Conservation (phyloP, 2,329 filamentous ascomycete genomes). For the Diaporthe aspalathi region DNA sequence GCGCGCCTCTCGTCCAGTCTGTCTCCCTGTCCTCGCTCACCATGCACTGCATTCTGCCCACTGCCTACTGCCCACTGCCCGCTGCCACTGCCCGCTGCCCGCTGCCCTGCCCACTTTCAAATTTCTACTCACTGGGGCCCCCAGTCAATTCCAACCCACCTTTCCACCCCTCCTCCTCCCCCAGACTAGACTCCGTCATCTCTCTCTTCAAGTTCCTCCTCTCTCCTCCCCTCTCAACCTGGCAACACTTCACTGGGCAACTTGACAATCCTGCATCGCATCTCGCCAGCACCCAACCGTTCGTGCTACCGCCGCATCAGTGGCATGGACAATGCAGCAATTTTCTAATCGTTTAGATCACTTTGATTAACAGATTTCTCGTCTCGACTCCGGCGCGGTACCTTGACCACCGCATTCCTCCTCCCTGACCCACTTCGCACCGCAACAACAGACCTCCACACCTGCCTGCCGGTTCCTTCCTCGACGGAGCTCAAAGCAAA, state of each 20-base stretch:
- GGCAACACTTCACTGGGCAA: constrained; percentile 30
- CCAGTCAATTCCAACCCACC: constrained; percentile 37
- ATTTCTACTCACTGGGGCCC: constrained; percentile 34
- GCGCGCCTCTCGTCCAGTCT: constrained; percentile 1
- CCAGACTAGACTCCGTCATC: constrained; percentile 34
- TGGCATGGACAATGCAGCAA: constrained; percentile 22
- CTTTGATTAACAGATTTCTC: constrained; percentile 35
- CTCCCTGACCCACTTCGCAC: constrained; percentile 27
- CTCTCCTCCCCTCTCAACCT: constrained; percentile 27
- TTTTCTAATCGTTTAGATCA: constrained; percentile 32
- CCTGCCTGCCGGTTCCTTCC: constrained; percentile 23
- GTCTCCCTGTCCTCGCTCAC: constrained; percentile 27
- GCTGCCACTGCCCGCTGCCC: not conserved
- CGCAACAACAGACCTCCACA: constrained; percentile 29
- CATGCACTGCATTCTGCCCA: too few species aligned
- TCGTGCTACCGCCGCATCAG: constrained; percentile 6
- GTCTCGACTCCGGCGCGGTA: constrained; percentile 27
- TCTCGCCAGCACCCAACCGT: constrained; percentile 21
- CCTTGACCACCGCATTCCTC: constrained; percentile 35
- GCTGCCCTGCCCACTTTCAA: constrained; percentile 29
- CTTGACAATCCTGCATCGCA: constrained; percentile 36
- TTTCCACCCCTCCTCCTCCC: constrained; percentile 35
- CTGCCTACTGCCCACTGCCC: constrained; percentile 15
- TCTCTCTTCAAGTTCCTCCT: constrained; percentile 30
- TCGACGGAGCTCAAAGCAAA: constrained; percentile 25